These are phyloP conservation scores for Byssochlamys sp. DNA, from an alignment of 2,329 filamentous ascomycete genomes.

Conservation along the genomic window DNA sequence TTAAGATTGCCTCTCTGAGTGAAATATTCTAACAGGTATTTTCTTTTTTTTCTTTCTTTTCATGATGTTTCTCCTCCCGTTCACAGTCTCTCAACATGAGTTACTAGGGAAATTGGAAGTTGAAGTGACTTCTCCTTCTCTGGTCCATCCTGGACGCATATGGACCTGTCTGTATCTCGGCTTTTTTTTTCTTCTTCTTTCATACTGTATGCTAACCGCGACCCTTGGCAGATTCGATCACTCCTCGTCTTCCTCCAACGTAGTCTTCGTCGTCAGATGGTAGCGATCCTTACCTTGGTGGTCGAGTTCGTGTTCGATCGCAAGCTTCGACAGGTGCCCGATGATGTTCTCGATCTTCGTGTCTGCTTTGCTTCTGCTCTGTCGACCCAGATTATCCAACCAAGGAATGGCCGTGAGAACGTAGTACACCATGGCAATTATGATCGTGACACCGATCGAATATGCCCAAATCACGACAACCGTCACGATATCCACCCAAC, in stretches of 20 bases:
- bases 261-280: conserved; percentile 20
- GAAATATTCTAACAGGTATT: no score
- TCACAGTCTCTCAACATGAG: no score
- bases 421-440: conserved; percentile 35
- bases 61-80: no score
- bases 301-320: conserved; percentile 34
- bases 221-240: conserved; percentile 1
- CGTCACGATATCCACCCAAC: conserved; percentile 43
- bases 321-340: conserved; percentile 32
- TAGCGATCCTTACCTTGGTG: conserved; percentile 27
- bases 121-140: no score
- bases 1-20: no score
- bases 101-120: no score
- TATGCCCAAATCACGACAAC: conserved; percentile 34
- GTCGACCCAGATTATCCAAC: conserved; percentile 32
- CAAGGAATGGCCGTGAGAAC: conserved; percentile 22
- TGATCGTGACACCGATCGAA: conserved; percentile 33
- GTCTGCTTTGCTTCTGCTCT: conserved; percentile 29
- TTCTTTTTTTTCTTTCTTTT: no score
- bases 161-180: not conserved
- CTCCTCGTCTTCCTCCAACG: conserved; percentile 23
- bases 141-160: no score
- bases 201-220: not conserved
- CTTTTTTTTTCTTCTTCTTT: not conserved
- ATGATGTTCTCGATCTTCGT: conserved; percentile 38